Percentiles rank a stretch among this genome's conserved stretches.
Conservation (phyloP, 768 basidiomycete species). For the Hemileccinum impolitum region DNA sequence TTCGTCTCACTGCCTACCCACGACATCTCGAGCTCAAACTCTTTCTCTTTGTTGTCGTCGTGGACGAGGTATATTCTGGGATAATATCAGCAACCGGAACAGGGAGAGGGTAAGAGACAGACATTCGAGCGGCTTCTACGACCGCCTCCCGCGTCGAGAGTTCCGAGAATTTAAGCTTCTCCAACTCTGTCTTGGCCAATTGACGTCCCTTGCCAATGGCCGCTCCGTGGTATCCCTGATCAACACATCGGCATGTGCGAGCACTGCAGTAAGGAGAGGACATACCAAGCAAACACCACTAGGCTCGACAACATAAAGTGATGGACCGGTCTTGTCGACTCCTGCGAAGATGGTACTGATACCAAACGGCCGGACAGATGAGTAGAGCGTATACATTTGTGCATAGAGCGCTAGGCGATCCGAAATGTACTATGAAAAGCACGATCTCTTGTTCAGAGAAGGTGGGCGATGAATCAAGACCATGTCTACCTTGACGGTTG, state of each 20-base stretch:
- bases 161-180: conserved; percentile 87
- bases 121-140: conserved; percentile 94
- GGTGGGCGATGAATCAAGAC: not conserved
- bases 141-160: conserved; percentile 83
- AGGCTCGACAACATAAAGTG: conserved; percentile 89
- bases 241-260: not conserved
- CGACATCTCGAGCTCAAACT: conserved; percentile 96
- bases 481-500: conserved; percentile 70
- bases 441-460: not conserved
- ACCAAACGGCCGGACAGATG: conserved; percentile 96
- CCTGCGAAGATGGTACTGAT: conserved; percentile 89
- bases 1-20: conserved; percentile 91
- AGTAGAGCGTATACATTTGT: conserved; percentile 96
- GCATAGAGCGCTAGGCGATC: conserved; percentile 87
- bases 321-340: conserved; percentile 84
- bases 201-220: conserved; percentile 99
- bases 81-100: conserved; percentile 6
- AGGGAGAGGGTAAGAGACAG: conserved; percentile 29
- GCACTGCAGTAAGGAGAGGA: conserved; percentile 9
- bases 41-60: conserved; percentile 97
- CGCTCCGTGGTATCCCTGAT: conserved; percentile 89
- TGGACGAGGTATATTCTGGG: conserved; percentile 93
- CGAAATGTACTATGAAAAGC: conserved; percentile 45
- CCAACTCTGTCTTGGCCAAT: conserved; percentile 95
- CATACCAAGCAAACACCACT: conserved; percentile 88